Conservation (phyloP, 176 grass and related monocot genomes). For the Triticum timopheevii region DNA sequence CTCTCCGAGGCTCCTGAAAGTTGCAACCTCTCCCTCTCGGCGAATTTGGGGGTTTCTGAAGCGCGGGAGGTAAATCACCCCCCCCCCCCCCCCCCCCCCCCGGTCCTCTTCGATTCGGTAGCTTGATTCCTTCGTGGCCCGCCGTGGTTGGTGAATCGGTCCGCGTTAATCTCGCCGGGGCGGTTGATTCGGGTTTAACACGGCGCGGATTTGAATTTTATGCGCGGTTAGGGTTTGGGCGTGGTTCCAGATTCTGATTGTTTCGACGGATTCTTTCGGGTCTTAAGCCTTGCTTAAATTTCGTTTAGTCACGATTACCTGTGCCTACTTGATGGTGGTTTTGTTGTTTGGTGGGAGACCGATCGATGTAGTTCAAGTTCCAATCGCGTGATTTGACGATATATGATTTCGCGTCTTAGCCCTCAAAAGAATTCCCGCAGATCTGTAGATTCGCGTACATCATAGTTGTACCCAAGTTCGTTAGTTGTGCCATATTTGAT, state of each 20-base stretch:
- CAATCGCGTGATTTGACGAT: neutral
- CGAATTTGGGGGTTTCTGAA: constrained; percentile 21
- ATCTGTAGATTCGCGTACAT: neutral
- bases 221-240: constrained; percentile 22
- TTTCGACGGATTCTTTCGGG: neutral
- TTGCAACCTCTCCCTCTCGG: neutral
- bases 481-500: neutral
- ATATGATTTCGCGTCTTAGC: neutral
- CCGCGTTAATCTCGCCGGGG: neutral
- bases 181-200: too few species aligned
- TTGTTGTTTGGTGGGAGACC: neutral
- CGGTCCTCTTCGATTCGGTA: neutral
- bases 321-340: neutral
- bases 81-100: too few species aligned
- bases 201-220: neutral
- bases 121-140: neutral
- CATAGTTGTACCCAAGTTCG: neutral
- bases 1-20: neutral
- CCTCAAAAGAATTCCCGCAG: neutral
- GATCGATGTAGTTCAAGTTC: neutral
- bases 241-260: neutral
- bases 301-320: neutral
- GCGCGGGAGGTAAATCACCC: constrained; percentile 19
- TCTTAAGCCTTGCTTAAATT: neutral
- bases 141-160: neutral